Percentiles rank a stretch among this genome's conserved stretches.
Conservation (phyloP, 768 basidiomycete genomes). For the Pleurotus giganteus region DNA sequence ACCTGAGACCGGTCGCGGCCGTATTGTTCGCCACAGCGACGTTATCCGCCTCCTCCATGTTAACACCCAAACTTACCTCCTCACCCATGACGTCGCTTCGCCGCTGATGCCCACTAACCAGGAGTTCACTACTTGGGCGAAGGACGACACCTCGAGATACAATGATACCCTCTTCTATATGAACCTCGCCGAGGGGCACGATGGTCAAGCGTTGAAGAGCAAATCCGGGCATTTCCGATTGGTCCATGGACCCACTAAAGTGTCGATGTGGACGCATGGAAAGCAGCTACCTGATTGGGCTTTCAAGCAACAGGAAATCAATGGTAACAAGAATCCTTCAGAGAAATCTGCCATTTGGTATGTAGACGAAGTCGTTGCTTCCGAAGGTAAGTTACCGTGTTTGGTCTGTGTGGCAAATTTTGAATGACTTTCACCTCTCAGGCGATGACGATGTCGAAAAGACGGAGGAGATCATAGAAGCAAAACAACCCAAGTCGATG, state of each 20-base stretch:
- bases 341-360: conserved; percentile 89
- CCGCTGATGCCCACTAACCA: conserved; percentile 97
- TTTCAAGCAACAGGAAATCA: conserved; percentile 95
- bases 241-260: conserved; percentile 84
- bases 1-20: conserved; percentile 90
- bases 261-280: conserved; percentile 91
- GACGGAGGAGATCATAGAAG: conserved; percentile 46
- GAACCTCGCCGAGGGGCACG: conserved; percentile 65
- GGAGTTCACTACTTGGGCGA: conserved; percentile 93
- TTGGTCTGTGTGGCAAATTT: not conserved
- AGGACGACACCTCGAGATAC: conserved; percentile 71
- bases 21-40: conserved; percentile 89
- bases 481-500: conserved; percentile 75
- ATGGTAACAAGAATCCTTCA: conserved; percentile 88
- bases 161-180: conserved; percentile 91
- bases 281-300: conserved; percentile 94
- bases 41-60: conserved; percentile 87
- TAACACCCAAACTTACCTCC: conserved; percentile 74
- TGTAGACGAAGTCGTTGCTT: conserved; percentile 76
- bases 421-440: conserved; percentile 22
- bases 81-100: conserved; percentile 97
- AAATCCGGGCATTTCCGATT: conserved; percentile 93
- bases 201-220: conserved; percentile 87
- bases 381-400: conserved; percentile 55
- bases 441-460: conserved; percentile 55